Conservation (phyloP, 371 early-diverging fungal genomes). For the Rhizopus stolonifer region DNA sequence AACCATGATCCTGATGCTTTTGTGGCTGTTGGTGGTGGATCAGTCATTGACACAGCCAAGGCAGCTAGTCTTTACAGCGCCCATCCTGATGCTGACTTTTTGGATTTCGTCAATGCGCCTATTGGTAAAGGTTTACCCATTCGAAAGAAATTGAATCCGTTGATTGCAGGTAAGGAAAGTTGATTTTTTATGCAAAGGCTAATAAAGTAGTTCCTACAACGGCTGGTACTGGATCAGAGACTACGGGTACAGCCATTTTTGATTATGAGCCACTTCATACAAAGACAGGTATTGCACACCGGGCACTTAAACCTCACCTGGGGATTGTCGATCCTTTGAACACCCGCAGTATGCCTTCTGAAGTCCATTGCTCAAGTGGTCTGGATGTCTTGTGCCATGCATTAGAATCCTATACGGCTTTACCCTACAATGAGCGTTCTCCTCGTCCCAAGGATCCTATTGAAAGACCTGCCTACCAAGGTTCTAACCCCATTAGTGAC, state of each 20-base stretch:
- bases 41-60: slow-evolving; percentile 90
- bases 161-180: slow-evolving; percentile 68
- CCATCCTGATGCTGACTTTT: slow-evolving; percentile 81
- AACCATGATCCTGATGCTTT: slow-evolving; percentile 76
- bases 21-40: slow-evolving; percentile 95
- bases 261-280: slow-evolving; percentile 82
- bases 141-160: slow-evolving; percentile 70
- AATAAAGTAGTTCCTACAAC: slow-evolving; percentile 66
- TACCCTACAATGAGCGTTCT: slow-evolving; percentile 80
- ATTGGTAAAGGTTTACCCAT: slow-evolving; percentile 84
- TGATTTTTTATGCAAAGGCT: no score
- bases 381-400: slow-evolving; percentile 91
- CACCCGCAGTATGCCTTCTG: slow-evolving; percentile 80
- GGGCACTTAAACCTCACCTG: slow-evolving; percentile 82
- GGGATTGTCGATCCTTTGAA: slow-evolving; percentile 91
- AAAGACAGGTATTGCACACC: slow-evolving; percentile 91
- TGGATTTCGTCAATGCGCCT: slow-evolving; percentile 94
- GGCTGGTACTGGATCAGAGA: slow-evolving; percentile 90
- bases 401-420: slow-evolving; percentile 88
- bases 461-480: slow-evolving; percentile 88
- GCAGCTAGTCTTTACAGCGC: slow-evolving; percentile 86
- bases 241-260: slow-evolving; percentile 90
- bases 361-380: slow-evolving; percentile 85
- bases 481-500: slow-evolving; percentile 90
- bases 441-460: slow-evolving; percentile 84